These are phyloP conservation scores for Pisolithus albus DNA, from an alignment of 768 basidiomycete genomes.

Conservation along the genomic window DNA sequence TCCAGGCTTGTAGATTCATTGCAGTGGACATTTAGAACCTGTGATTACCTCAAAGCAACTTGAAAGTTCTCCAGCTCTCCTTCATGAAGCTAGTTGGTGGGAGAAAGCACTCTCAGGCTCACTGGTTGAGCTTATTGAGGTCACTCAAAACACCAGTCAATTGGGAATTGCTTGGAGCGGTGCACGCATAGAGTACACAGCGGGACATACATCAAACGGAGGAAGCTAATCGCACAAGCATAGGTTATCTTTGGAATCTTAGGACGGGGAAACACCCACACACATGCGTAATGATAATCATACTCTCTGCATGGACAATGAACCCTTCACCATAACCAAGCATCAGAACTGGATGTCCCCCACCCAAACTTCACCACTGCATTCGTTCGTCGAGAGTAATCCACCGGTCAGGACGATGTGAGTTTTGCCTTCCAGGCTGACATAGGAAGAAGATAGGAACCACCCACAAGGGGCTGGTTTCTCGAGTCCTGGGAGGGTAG, in stretches of 20 bases:
- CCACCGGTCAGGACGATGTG: slow-evolving; percentile 35
- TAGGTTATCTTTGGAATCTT: not conserved
- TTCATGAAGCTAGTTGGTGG: not conserved
- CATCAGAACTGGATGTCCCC: slow-evolving; percentile 24
- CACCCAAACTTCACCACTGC: slow-evolving; percentile 37
- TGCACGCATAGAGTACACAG: no score
- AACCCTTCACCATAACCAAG: no score
- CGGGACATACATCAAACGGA: no score
- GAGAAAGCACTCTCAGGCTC: not conserved
- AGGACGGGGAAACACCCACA: no score
- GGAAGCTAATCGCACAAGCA: no score
- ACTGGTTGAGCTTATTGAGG: not conserved
- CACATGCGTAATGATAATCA: no score
- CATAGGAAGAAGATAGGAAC: slow-evolving; percentile 31
- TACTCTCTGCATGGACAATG: no score
- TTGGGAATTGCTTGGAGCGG: no score
- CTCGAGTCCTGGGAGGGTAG: not conserved
- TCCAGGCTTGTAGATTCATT: not conserved
- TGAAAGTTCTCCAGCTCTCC: not conserved
- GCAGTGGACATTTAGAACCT: not conserved
- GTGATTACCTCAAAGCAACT: not conserved
- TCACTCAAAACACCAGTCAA: no score
- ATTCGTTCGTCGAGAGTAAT: slow-evolving; percentile 33
- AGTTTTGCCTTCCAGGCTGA: slow-evolving; percentile 15
- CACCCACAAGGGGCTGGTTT: slow-evolving; percentile 35